Evolutionary conservation across 2,329 filamentous ascomycete genomes (phyloP), one percentile per base, ranked within the genome.

Genomic region (Alternaria brassicicola): DNA sequence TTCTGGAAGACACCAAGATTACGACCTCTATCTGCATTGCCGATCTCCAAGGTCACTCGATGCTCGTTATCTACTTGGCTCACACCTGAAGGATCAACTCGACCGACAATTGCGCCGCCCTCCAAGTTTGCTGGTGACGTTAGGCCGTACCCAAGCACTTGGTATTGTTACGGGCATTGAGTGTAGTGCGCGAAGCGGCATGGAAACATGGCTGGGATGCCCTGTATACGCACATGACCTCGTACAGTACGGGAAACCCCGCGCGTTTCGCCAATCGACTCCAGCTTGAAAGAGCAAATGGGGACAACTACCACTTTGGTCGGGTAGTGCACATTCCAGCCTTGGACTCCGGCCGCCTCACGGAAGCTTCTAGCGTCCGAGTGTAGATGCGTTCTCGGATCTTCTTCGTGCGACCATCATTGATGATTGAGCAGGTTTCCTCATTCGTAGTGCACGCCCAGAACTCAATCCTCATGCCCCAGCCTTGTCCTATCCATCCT

Each of bases 51-150:
- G 28, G 30, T 25, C 35, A 15, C 21, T 35, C 28, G 19, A 17
- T 45, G n/a, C 17, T 25, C 39, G 39, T 57, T 53, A 53, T 57
- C 55, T 53, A 43, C 49, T 53, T 57, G 49, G 55, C 49, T 26
- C 33, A 47, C n/a, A 53, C 3, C 17, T 19, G 17, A 33, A 42
- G 43, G 42, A 28, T 25, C 25, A 17, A n/a, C 8, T 52, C 30
- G 50, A 49, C 30, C 46, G 49, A 39, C 30, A n/a, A 30, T 31
- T 54, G 9, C 17, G 35, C 53, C 50, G 50, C 36, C 30, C 43
- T 23, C 43, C 43, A 46, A 15, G 28, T 31, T 46, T 2, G 28
- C 9, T 6, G 28, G 19, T 17, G 43, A 33, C 17, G 17, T 35
- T 33, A 6, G 30, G 2, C 30, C 30, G 12, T 47, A 25, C 31